Evolutionary conservation across 2,329 filamentous ascomycete species (phyloP).

Genomic region (Akanthomyces uredinophilus): DNA sequence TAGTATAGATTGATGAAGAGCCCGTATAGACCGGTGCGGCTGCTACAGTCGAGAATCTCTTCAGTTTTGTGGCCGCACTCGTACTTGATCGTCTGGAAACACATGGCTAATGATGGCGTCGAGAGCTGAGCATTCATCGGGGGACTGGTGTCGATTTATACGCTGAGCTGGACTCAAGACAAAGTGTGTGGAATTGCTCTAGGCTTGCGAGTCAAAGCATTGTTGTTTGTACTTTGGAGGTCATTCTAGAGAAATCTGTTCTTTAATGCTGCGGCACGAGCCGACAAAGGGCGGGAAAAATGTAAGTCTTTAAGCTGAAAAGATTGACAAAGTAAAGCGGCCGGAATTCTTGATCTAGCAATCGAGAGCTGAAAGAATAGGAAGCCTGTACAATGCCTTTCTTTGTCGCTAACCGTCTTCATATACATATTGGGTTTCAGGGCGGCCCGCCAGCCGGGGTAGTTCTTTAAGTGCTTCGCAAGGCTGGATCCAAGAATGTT

Average conservation of each 20-base stretch:
- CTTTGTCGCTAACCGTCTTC: background rate
- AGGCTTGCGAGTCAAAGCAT: background rate
- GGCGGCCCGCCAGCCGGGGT: no score
- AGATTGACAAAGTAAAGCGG: background rate
- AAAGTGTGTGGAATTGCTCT: background rate
- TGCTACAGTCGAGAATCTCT: background rate
- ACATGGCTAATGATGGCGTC: background rate
- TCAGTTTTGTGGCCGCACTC: background rate
- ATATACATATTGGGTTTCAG: no score
- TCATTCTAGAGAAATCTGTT: background rate
- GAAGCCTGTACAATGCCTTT: background rate
- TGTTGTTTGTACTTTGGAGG: background rate
- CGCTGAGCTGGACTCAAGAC: background rate
- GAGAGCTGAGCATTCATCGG: background rate
- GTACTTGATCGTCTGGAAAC: background rate
- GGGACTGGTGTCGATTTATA: background rate
- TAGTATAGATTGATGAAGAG: background rate
- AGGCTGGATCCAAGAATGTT: background rate
- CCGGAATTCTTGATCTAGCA: no score
- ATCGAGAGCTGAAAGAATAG: background rate
- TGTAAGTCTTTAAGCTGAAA: no score
- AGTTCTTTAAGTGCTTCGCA: no score
- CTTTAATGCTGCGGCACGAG: background rate
- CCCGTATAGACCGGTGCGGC: background rate
- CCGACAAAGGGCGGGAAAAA: background rate